Base-by-base conservation (phyloP, 140 eudicot species). In the Cichorium intybus region DNA sequence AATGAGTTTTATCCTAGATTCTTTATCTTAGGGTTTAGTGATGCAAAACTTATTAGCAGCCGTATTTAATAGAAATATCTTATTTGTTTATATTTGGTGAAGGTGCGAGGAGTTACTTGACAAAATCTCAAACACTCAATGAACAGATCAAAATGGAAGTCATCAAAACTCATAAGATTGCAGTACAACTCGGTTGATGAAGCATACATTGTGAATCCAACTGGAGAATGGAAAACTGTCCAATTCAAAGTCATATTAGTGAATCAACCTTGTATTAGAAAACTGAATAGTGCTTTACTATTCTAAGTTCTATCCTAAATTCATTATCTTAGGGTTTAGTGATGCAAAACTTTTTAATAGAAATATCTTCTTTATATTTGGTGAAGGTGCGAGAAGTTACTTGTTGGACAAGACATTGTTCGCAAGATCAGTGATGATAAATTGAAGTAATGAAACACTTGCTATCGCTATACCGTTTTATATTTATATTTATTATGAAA, bases 11-110 rank as follows among this genome's bases (percentile, higher is more conserved):
- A 66, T 37, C 52, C 29, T 48, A 16, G 22, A 31, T 24, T 45
- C 3, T 4, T 20, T 24, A 31, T 4, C 6, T 24, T 37, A 35
- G 35, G 6, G 9, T 53, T 53, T 17, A 49, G 35, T 22, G 52
- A 63, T 46, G 26, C 61, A 52, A 27, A 10, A 39, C 41, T 37
- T 67, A n/a, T n/a, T n/a, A n/a, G n/a, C n/a, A n/a, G n/a, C n/a
- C n/a, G n/a, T n/a, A n/a, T 24, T 10, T 9, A 37, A 10, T 29
- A 46, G 15, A 53, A 67, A 66, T 10, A 21, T 16, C 41, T n/a
- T n/a, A n/a, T n/a, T 53, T 55, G 17, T 24, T 53, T 37, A 41
- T 16, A 16, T 37, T 33, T 23, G 6, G 22, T 54, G 17, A n/a
- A 68, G 4, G 55, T 11, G 47, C 37, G 41, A 6, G 7, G 7